phyloP scores from a whole-genome alignment of 2,329 filamentous ascomycete species.

The Albophoma yamanashiensis region DNA sequence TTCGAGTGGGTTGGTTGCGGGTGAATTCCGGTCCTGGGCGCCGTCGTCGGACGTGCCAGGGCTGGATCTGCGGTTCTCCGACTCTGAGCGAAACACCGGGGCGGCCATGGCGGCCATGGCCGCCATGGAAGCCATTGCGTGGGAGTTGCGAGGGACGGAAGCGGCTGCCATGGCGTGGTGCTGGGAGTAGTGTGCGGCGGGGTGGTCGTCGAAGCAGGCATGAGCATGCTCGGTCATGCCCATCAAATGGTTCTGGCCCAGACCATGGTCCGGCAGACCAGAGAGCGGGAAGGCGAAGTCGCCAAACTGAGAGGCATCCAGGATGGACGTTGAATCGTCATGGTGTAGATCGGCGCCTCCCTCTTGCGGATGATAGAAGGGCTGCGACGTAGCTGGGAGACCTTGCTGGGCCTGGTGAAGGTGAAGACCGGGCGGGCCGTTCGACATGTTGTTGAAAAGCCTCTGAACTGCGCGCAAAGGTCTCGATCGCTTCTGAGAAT shows the following conservation, averaged over 20 bases:
- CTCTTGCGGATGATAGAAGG: slow-evolving; percentile 10
- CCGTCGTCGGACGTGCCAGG: slow-evolving; percentile 34
- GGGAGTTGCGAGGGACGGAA: slow-evolving; percentile 7
- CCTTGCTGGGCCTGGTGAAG: slow-evolving; percentile 18
- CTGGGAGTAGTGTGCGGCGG: slow-evolving; percentile 23
- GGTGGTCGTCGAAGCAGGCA: slow-evolving; percentile 18
- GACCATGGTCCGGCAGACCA: slow-evolving; percentile 19
- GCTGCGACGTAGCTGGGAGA: slow-evolving; percentile 12
- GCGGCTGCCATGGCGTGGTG: slow-evolving; percentile 9
- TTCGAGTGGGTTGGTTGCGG: slow-evolving; percentile 36
- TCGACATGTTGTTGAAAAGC: slow-evolving; percentile 13
- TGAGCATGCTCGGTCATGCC: slow-evolving; percentile 21
- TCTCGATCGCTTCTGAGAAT: not conserved
- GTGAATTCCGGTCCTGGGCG: slow-evolving; percentile 30
- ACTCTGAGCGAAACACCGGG: slow-evolving; percentile 12
- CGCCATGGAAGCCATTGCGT: slow-evolving; percentile 9
- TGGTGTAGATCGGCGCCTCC: slow-evolving; percentile 12
- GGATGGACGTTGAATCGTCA: slow-evolving; percentile 17
- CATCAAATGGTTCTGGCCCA: slow-evolving; percentile 11
- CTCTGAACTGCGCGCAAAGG: not conserved
- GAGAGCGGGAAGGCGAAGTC: slow-evolving; percentile 43
- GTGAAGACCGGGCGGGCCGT: slow-evolving; percentile 16
- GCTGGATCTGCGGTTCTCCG: slow-evolving; percentile 15
- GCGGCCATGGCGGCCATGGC: slow-evolving; percentile 9
- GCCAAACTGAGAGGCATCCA: slow-evolving; percentile 38